These are phyloP conservation scores for Malania oleifera DNA, from an alignment of 164 flowering plant species.

Conservation along the genomic window DNA sequence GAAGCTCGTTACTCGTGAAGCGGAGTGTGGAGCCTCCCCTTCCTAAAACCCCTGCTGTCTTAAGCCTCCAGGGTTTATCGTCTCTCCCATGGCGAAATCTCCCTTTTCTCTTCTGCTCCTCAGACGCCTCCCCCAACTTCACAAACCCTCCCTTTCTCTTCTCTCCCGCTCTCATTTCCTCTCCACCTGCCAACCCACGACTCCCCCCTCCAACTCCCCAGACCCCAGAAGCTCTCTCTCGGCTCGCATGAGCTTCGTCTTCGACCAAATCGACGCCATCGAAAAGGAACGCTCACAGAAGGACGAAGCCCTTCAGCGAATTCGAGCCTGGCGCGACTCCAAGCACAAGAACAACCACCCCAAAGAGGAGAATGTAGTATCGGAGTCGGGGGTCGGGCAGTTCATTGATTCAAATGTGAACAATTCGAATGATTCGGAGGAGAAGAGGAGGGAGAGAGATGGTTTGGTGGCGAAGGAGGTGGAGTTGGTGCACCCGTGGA, in stretches of 20 bases:
- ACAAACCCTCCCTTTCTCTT: not conserved
- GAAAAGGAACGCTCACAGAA: slow-evolving; percentile 55
- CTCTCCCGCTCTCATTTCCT: slow-evolving; percentile 4
- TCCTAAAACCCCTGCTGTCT: not conserved
- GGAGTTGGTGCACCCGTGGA: slow-evolving; percentile 95
- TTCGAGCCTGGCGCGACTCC: slow-evolving; percentile 81
- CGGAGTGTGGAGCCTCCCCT: no score
- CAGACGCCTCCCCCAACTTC: not conserved
- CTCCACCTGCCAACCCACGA: slow-evolving; percentile 12
- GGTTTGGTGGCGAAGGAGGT: slow-evolving; percentile 35
- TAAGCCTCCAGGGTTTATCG: slow-evolving; percentile 10
- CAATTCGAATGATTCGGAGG: not conserved
- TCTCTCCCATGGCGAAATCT: slow-evolving; percentile 21
- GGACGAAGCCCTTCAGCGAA: slow-evolving; percentile 76
- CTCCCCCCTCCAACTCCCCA: slow-evolving; percentile 6
- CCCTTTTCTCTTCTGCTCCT: slow-evolving; percentile 25
- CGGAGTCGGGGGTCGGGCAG: not conserved
- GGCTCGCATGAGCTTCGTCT: slow-evolving; percentile 86
- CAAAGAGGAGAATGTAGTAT: slow-evolving; percentile 3
- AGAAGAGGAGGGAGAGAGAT: slow-evolving; percentile 11
- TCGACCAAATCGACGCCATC: slow-evolving; percentile 91
- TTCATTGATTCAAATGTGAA: not conserved
- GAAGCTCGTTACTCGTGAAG: no score
- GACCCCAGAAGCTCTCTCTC: slow-evolving; percentile 56
- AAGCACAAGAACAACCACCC: slow-evolving; percentile 23